Conservation (phyloP, 2,329 filamentous ascomycete species). For the Dothideomycetidae sp. region DNA sequence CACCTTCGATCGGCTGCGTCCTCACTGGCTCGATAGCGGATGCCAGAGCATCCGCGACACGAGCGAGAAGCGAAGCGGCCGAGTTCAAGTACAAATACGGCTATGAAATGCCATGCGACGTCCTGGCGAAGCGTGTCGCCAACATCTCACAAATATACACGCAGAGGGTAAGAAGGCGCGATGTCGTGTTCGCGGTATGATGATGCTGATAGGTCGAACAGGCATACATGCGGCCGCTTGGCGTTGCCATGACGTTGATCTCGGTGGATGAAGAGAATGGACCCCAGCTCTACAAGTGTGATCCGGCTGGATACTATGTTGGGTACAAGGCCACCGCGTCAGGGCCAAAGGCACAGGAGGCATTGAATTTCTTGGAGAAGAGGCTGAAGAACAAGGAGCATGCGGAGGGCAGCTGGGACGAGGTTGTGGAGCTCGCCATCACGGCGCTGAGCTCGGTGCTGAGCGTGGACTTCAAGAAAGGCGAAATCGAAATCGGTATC, state of each 20-base stretch:
- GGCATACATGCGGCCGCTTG: constrained; percentile 97
- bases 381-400: constrained; percentile 98
- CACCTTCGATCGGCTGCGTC: constrained; percentile 88
- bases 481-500: constrained; percentile 94
- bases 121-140: constrained; percentile 85
- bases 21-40: constrained; percentile 99
- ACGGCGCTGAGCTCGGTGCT: constrained; percentile 88
- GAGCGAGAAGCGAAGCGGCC: constrained; percentile 87
- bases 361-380: constrained; percentile 96
- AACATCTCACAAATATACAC: constrained; percentile 99
- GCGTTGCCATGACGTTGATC: constrained; percentile 88
- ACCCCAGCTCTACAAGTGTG: constrained; percentile 94
- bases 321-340: constrained; percentile 98
- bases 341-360: constrained; percentile 96
- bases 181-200: neutral
- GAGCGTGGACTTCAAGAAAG: constrained; percentile 99
- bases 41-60: constrained; percentile 80
- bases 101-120: constrained; percentile 99
- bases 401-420: constrained; percentile 86
- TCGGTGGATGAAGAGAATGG: constrained; percentile 85
- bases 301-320: constrained; percentile 93
- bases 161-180: constrained; percentile 54
- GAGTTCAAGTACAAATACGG: constrained; percentile 98
- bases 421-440: constrained; percentile 94
- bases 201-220: constrained; percentile 21